phyloP scores from a whole-genome alignment of 2,329 filamentous ascomycete species.

The Xylariomycetidae sp. region DNA sequence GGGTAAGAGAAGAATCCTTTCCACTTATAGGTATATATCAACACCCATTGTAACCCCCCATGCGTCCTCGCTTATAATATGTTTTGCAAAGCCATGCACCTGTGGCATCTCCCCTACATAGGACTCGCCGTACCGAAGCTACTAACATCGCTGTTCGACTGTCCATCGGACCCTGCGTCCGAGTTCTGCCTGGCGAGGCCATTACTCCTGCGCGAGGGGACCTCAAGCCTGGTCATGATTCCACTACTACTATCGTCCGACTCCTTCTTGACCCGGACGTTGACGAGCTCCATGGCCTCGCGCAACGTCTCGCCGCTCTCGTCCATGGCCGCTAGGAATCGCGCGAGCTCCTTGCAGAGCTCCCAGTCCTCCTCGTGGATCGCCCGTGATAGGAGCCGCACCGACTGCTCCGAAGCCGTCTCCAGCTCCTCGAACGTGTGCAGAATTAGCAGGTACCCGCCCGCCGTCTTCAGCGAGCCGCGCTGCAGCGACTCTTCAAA shows the following conservation, averaged over 20 bases:
- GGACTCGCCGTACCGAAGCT: conserved; percentile 27
- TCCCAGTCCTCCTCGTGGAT: conserved; percentile 90
- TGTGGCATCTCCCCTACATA: conserved; percentile 16
- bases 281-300: conserved; percentile 63
- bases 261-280: conserved; percentile 34
- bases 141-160: conserved; percentile 25
- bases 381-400: conserved; percentile 74
- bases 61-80: no score
- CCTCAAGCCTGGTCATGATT: conserved; percentile 28
- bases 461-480: conserved; percentile 87
- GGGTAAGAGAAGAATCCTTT: no score
- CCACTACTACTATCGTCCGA: conserved; percentile 19
- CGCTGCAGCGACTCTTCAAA: conserved; percentile 89
- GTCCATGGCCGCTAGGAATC: conserved; percentile 93
- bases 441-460: conserved; percentile 90
- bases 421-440: conserved; percentile 74
- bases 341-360: conserved; percentile 85
- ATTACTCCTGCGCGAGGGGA: conserved; percentile 25
- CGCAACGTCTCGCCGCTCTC: conserved; percentile 75
- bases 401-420: conserved; percentile 69
- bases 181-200: conserved; percentile 23
- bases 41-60: no score
- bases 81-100: no score
- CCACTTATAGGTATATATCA: no score
- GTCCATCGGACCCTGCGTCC: conserved; percentile 24